Evolutionary conservation across 345 rosid species (phyloP).

Genomic region (Aethionema arabicum): DNA sequence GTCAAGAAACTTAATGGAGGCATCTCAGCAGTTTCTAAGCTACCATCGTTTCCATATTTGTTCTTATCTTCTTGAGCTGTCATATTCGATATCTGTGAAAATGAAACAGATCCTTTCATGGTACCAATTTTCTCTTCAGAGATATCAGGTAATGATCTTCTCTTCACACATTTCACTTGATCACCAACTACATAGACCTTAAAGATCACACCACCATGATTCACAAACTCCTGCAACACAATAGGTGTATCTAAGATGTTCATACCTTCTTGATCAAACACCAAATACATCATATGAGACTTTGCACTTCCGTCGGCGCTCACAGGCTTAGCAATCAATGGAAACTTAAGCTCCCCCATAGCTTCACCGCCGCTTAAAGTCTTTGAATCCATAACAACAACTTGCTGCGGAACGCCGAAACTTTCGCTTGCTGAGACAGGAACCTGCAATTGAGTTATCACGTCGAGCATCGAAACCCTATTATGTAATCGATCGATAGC

Average conservation of each 20-base stretch:
- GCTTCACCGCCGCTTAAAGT: conserved; percentile 30
- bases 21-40: conserved; percentile 48
- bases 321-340: conserved; percentile 55
- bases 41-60: conserved; percentile 31
- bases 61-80: conserved; percentile 29
- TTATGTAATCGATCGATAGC: conserved; percentile 45
- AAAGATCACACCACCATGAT: conserved; percentile 63
- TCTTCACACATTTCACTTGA: conserved; percentile 45
- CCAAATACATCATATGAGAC: conserved; percentile 51
- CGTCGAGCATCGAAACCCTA: conserved; percentile 60
- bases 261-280: conserved; percentile 55
- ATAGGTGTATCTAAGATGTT: conserved; percentile 41
- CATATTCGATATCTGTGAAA: conserved; percentile 59
- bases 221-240: conserved; percentile 68
- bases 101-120: conserved; percentile 47
- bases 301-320: conserved; percentile 51
- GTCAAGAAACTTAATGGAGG: conserved; percentile 49
- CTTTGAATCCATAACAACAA: conserved; percentile 39
- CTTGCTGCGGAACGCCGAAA: conserved; percentile 45
- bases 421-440: conserved; percentile 26
- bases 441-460: conserved; percentile 38
- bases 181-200: conserved; percentile 64
- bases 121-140: conserved; percentile 44
- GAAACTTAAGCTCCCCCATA: conserved; percentile 44
- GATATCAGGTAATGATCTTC: conserved; percentile 57